phyloP scores from a whole-genome alignment of 768 basidiomycete species.

The Mycena haematopus region DNA sequence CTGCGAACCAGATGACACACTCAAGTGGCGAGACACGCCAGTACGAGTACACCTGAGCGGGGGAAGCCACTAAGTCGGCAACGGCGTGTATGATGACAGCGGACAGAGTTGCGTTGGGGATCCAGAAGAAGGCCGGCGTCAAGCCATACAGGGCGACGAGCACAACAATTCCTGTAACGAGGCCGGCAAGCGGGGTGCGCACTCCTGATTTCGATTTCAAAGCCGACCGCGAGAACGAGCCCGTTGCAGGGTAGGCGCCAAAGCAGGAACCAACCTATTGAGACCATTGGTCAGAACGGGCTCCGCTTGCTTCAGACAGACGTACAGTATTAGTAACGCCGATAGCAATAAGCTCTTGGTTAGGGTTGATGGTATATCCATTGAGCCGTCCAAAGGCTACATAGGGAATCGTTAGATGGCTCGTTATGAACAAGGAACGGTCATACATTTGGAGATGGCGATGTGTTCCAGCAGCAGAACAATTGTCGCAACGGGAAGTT shows the following conservation, averaged over 20 bases:
- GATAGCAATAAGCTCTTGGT: conserved; percentile 96
- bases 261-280: conserved; percentile 78
- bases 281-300: neutral
- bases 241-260: conserved; percentile 93
- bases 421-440: conserved; percentile 1
- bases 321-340: conserved; percentile 86
- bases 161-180: conserved; percentile 85
- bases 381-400: conserved; percentile 93
- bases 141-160: conserved; percentile 94
- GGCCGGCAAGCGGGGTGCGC: conserved; percentile 91
- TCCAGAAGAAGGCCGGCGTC: conserved; percentile 92
- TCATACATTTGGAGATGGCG: conserved; percentile 89
- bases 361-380: conserved; percentile 91
- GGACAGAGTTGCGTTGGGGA: conserved; percentile 80
- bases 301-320: neutral
- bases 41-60: conserved; percentile 78
- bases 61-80: conserved; percentile 85
- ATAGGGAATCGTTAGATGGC: neutral
- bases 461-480: conserved; percentile 95
- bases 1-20: conserved; percentile 86
- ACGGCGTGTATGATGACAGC: conserved; percentile 97
- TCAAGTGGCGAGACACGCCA: conserved; percentile 96
- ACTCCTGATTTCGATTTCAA: conserved; percentile 96
- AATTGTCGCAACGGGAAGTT: conserved; percentile 86
- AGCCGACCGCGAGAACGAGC: conserved; percentile 98